phyloP scores from a whole-genome alignment of 768 basidiomycete species.

The Paxillus ammoniavirescens region DNA sequence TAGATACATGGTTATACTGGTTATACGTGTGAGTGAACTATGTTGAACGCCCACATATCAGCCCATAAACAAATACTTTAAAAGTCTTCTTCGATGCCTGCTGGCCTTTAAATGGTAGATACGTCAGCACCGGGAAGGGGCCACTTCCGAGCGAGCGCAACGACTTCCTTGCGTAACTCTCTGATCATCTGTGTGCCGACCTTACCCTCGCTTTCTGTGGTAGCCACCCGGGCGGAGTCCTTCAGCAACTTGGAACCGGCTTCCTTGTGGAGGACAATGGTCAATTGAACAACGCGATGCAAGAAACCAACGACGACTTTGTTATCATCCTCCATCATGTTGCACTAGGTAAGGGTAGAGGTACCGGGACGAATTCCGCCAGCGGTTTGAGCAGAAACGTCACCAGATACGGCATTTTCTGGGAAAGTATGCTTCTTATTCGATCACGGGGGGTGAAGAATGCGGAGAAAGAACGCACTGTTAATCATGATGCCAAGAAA shows the following conservation, averaged over 20 bases:
- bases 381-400: constrained; percentile 91
- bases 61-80: constrained; percentile 10
- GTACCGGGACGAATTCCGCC: constrained; percentile 97
- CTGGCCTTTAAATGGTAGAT: constrained; percentile 49
- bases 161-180: constrained; percentile 78
- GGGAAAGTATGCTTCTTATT: not conserved
- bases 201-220: constrained; percentile 63
- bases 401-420: constrained; percentile 98
- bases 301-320: constrained; percentile 86
- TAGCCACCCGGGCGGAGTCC: constrained; percentile 88
- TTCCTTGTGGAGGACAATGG: constrained; percentile 88
- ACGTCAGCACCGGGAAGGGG: constrained; percentile 86
- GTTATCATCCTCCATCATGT: constrained; percentile 88
- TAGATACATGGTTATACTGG: constrained; percentile 25
- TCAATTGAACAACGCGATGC: constrained; percentile 91
- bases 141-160: constrained; percentile 79
- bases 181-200: constrained; percentile 68
- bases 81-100: constrained; percentile 59
- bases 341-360: constrained; percentile 88
- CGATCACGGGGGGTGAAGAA: not conserved
- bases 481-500: constrained; percentile 95
- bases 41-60: constrained; percentile 44
- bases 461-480: constrained; percentile 49
- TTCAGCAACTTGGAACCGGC: constrained; percentile 90
- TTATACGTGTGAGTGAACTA: constrained; percentile 11